Percentiles rank a stretch among this genome's conserved stretches.
phyloP scores from a whole-genome alignment of 2,329 filamentous ascomycete species.

The Fusarium avenaceum region DNA sequence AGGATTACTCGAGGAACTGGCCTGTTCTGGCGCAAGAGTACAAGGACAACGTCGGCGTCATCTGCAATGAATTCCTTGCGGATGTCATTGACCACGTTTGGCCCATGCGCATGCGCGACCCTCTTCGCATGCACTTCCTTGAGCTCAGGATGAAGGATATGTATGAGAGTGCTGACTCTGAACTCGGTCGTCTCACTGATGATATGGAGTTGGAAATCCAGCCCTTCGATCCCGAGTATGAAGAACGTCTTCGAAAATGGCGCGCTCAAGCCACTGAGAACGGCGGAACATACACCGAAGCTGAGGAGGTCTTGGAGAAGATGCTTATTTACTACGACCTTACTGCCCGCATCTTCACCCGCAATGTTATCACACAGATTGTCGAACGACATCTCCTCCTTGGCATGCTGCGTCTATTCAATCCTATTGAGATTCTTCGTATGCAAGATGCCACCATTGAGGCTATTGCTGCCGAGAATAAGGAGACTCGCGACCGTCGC shows the following conservation, averaged over 20 bases:
- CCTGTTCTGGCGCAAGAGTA: slow-evolving; percentile 65
- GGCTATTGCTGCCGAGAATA: slow-evolving; percentile 66
- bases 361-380: slow-evolving; percentile 67
- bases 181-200: slow-evolving; percentile 61
- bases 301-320: slow-evolving; percentile 67
- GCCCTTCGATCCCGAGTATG: slow-evolving; percentile 67
- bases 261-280: slow-evolving; percentile 59
- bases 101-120: slow-evolving; percentile 65
- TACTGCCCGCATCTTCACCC: slow-evolving; percentile 65
- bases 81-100: slow-evolving; percentile 66
- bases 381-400: slow-evolving; percentile 65
- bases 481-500: slow-evolving; percentile 65
- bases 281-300: slow-evolving; percentile 63
- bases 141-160: slow-evolving; percentile 63
- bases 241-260: slow-evolving; percentile 64
- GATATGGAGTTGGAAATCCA: slow-evolving; percentile 67
- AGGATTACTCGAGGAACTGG: slow-evolving; percentile 67
- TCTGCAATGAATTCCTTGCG: slow-evolving; percentile 67
- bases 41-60: slow-evolving; percentile 67
- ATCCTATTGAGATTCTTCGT: slow-evolving; percentile 64
- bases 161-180: slow-evolving; percentile 61
- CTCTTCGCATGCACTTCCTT: slow-evolving; percentile 63
- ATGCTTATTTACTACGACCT: slow-evolving; percentile 70
- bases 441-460: slow-evolving; percentile 62
- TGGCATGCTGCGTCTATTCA: slow-evolving; percentile 66